Conservation (phyloP, 2,329 filamentous ascomycete genomes). For the Leptographium galeiforme region DNA sequence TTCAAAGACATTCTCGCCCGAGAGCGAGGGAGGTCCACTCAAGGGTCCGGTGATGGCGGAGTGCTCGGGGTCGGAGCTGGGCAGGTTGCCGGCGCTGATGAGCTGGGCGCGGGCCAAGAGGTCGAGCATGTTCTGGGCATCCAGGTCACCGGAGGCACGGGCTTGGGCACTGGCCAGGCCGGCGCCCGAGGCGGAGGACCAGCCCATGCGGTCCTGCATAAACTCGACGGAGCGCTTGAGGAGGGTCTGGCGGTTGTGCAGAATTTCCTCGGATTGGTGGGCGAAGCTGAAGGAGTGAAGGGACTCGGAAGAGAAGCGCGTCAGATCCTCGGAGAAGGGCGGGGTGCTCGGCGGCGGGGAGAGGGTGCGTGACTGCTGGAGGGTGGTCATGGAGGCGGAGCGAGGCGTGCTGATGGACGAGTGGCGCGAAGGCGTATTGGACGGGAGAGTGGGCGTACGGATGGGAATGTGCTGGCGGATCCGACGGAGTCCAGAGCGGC, state of each 20-base stretch:
- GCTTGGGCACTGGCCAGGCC: conserved; percentile 75
- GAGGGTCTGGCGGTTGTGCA: conserved; percentile 85
- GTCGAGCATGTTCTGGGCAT: conserved; percentile 84
- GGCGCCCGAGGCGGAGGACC: conserved; percentile 55
- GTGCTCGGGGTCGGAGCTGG: conserved; percentile 24
- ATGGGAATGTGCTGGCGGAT: conserved; percentile 76
- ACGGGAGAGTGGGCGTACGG: conserved; percentile 51
- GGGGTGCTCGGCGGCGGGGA: conserved; percentile 57
- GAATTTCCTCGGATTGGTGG: conserved; percentile 81
- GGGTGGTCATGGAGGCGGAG: conserved; percentile 58
- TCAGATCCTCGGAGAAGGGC: conserved; percentile 74
- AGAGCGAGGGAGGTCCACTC: conserved; percentile 64
- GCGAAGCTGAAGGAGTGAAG: conserved; percentile 97
- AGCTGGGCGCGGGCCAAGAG: conserved; percentile 71
- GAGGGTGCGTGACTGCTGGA: conserved; percentile 30
- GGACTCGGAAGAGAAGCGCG: conserved; percentile 87
- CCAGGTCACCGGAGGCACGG: conserved; percentile 66
- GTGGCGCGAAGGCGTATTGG: conserved; percentile 49
- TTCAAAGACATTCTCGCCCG: conserved; percentile 73
- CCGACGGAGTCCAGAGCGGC: conserved; percentile 74
- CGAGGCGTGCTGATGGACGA: conserved; percentile 44
- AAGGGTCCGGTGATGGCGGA: conserved; percentile 44
- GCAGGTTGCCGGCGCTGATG: conserved; percentile 53
- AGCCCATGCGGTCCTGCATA: conserved; percentile 83
- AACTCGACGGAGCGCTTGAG: conserved; percentile 91